Conservation (phyloP, 2,329 filamentous ascomycete genomes). For the Fusarium denticulatum region DNA sequence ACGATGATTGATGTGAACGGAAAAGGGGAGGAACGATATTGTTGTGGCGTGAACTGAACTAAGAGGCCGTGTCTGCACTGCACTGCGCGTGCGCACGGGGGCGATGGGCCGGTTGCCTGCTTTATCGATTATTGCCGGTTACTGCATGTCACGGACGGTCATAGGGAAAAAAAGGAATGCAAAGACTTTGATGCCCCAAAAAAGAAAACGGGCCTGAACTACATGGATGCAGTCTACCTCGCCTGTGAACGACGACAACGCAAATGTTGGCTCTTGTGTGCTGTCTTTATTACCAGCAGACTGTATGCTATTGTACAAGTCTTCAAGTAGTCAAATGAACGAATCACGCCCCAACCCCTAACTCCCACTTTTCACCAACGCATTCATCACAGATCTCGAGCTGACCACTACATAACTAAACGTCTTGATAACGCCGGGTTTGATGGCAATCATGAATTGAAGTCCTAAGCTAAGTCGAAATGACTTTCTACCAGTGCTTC, state of each 20-base stretch:
- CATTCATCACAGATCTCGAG: not conserved
- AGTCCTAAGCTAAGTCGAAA: conserved; percentile 1
- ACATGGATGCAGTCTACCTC: conserved; percentile 12
- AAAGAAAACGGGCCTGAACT: conserved; percentile 40
- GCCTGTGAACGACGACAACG: conserved; percentile 18
- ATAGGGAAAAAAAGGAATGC: conserved; percentile 60
- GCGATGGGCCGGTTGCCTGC: conserved; percentile 48
- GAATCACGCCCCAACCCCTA: not conserved
- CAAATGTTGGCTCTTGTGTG: not conserved
- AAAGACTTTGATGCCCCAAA: conserved; percentile 50
- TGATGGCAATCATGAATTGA: conserved; percentile 5
- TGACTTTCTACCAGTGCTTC: not conserved
- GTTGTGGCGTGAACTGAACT: conserved; percentile 39
- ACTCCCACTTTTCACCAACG: not conserved
- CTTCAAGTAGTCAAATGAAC: conserved; percentile 13
- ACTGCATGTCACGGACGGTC: conserved; percentile 59
- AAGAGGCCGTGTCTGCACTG: conserved; percentile 33
- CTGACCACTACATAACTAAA: not conserved
- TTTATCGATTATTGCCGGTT: conserved; percentile 53
- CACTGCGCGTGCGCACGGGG: conserved; percentile 25
- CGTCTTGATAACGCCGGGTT: not conserved
- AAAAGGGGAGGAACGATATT: conserved; percentile 24
- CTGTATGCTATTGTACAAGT: not conserved
- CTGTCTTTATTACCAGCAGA: not conserved
- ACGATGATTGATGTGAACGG: conserved; percentile 41